Evolutionary conservation across 345 rosid genomes (phyloP).

Genomic region (Moringa oleifera): DNA sequence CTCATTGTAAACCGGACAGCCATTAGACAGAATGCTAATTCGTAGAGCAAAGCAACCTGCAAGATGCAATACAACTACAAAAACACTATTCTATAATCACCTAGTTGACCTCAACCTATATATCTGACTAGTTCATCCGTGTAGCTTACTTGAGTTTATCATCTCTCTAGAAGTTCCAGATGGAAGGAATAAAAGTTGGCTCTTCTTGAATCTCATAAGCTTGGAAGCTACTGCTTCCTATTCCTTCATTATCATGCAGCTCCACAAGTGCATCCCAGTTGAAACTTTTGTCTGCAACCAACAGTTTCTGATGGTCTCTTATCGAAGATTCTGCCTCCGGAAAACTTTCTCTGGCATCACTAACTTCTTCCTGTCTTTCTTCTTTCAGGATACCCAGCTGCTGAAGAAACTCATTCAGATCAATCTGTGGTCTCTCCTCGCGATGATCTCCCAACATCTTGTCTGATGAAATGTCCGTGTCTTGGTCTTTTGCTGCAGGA

Average conservation of each 20-base stretch:
- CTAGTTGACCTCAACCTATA: no score
- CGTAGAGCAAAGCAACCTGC: conserved; percentile 1
- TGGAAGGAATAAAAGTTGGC: conserved; percentile 41
- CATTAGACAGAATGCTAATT: no score
- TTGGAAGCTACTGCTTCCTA: conserved; percentile 35
- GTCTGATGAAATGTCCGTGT: conserved; percentile 26
- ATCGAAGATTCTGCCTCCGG: conserved; percentile 24
- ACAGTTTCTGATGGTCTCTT: conserved; percentile 31
- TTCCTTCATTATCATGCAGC: conserved; percentile 42
- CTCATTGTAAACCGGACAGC: no score
- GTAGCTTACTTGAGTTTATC: no score
- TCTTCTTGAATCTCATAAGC: conserved; percentile 53
- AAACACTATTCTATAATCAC: background rate
- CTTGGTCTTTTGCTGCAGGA: conserved; percentile 23
- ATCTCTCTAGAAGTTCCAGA: conserved; percentile 65
- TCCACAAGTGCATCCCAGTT: conserved; percentile 70
- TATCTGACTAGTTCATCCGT: no score
- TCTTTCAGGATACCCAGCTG: conserved; percentile 72
- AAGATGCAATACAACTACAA: background rate
- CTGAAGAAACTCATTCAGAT: conserved; percentile 86
- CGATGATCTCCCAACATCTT: conserved; percentile 11
- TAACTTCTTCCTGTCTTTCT: conserved; percentile 26
- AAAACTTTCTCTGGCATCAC: conserved; percentile 21
- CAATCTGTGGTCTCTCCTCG: conserved; percentile 74
- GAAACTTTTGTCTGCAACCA: conserved; percentile 39